Conservation (phyloP, 768 basidiomycete species). For the Galerina marginata region DNA sequence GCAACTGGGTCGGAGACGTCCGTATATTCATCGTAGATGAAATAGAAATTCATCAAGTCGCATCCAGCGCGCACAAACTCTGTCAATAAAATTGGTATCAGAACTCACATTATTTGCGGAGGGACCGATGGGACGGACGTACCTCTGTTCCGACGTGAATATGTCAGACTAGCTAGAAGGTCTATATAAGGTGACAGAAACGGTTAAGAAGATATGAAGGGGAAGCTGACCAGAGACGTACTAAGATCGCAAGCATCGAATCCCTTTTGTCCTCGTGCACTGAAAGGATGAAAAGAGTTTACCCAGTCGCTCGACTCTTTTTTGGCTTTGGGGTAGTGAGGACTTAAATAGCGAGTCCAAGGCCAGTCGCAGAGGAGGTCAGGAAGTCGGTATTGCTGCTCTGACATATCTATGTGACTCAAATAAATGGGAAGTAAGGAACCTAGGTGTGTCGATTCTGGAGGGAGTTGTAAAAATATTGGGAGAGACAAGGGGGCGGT, state of each 20-base stretch:
- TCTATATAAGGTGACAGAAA: conserved; percentile 3
- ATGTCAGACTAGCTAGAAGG: conserved; percentile 24
- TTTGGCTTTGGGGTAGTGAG: conserved; percentile 35
- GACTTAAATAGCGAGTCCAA: conserved; percentile 46
- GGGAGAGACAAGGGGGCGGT: no score
- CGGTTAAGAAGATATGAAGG: neutral
- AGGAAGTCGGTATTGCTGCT: conserved; percentile 20
- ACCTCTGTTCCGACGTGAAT: conserved; percentile 21
- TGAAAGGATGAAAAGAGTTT: conserved; percentile 26
- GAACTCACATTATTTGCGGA: neutral
- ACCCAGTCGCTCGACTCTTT: conserved; percentile 29
- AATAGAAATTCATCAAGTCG: conserved; percentile 58
- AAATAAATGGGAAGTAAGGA: neutral
- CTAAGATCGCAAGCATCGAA: conserved; percentile 30
- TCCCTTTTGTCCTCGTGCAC: conserved; percentile 21
- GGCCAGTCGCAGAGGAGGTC: conserved; percentile 47
- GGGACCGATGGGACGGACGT: neutral
- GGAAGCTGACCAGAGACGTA: conserved; percentile 4
- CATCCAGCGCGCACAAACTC: conserved; percentile 31
- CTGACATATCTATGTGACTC: conserved; percentile 1
- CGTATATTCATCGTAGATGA: conserved; percentile 55
- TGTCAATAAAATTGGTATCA: neutral
- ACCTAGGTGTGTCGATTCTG: no score
- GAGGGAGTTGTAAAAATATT: no score
- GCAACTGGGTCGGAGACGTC: conserved; percentile 40